Conservation (phyloP, 2,329 filamentous ascomycete species). For the Zarea fungicola region DNA sequence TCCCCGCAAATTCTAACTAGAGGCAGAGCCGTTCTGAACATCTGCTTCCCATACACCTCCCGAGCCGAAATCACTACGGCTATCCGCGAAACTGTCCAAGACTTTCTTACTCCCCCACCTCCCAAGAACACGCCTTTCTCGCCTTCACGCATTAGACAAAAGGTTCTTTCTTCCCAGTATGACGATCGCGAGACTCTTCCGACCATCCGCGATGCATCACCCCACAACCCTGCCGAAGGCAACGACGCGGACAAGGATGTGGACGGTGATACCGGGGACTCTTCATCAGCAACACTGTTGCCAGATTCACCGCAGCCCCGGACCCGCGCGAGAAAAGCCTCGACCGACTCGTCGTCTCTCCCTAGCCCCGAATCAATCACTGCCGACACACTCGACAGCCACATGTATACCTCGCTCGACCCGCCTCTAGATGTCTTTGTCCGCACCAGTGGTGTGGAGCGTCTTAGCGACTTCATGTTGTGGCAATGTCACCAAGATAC, state of each 20-base stretch:
- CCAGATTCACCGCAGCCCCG: constrained; percentile 46
- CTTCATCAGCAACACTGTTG: constrained; percentile 55
- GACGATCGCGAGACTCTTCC: constrained; percentile 42
- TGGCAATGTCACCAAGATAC: constrained; percentile 96
- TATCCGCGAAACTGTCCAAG: constrained; percentile 79
- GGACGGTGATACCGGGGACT: constrained; percentile 45
- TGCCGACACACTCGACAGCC: constrained; percentile 70
- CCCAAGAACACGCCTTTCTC: constrained; percentile 71
- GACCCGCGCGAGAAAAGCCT: constrained; percentile 26
- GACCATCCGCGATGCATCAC: constrained; percentile 45
- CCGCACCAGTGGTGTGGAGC: constrained; percentile 85
- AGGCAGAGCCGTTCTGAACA: constrained; percentile 63
- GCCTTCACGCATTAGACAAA: constrained; percentile 79
- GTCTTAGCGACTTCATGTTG: constrained; percentile 95
- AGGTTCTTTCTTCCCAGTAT: constrained; percentile 67
- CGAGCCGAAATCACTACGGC: constrained; percentile 91
- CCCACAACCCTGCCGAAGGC: constrained; percentile 39
- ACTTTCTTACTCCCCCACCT: constrained; percentile 71
- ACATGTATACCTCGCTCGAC: constrained; percentile 81
- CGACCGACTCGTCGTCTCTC: constrained; percentile 33
- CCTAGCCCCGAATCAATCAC: constrained; percentile 84
- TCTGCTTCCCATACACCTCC: constrained; percentile 97
- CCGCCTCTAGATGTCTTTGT: constrained; percentile 89
- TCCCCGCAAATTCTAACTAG: constrained; percentile 13
- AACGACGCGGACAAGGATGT: constrained; percentile 42